Base-by-base conservation (phyloP, 805 yeast genomes). In the Ogataea pini region DNA sequence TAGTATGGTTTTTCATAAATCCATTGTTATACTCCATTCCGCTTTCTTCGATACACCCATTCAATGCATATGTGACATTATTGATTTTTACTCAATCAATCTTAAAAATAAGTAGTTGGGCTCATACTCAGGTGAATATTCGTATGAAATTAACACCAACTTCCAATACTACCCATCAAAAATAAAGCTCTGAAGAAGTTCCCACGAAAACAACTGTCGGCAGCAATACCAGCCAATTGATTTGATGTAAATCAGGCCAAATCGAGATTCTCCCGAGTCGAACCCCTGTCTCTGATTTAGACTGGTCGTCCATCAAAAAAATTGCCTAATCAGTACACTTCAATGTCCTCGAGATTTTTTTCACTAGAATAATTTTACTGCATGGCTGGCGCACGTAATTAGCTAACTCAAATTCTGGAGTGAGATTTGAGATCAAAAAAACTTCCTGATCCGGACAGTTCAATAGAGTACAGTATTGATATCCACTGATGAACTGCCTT, bases 311-410 rank as follows among this genome's bases (percentile, higher is more conserved):
- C 33, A 47, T 42, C 42, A 41, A 36, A 31, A 47, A 43, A 42
- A 43, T 39, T 48, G 38, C 51, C 51, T 27, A 13, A 12, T 48
- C 27, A 16, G 51, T 32, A n/a, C 44, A 38, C 18, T 9, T 48
- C 51, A 48, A 48, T 48, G 51, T 7, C 24, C 17, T n/a, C 31
- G 31, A 13, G 18, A 19, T 4, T 22, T 41, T n/a, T 20, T 2
- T 29, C 7, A 9, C 44, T 41, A 41, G 20, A 39, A 41, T 17
- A 41, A 20, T 19, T 29, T 20, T 16, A 6, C 7, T 31, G 44
- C 44, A 38, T 38, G 14, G 18, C 7, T 20, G 4, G 12, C 25
- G 38, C 27, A 20, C 5, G 5, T 18, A 12, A 7, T 17, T 36
- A 10, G 4, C 14, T 18, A 7, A 5, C 10, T 12, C 5, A 9